A percentile compares a stretch with the other conserved stretches of the same genome.
These are phyloP conservation scores for Fusarium sp. DNA, from an alignment of 2,329 filamentous ascomycete genomes.

Conservation along the genomic window DNA sequence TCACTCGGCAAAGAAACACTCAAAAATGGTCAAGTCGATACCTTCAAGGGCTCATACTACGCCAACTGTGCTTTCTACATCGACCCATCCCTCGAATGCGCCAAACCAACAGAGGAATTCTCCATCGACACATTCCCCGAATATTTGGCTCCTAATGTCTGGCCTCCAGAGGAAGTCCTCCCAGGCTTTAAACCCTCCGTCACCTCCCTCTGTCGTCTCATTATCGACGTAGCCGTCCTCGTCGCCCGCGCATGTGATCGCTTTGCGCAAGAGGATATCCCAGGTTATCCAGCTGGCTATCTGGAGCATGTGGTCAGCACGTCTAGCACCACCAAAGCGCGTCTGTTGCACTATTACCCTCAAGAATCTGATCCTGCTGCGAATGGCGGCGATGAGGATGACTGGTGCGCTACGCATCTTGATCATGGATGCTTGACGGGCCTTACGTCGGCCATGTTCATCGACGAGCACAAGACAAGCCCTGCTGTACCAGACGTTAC, in stretches of 20 bases:
- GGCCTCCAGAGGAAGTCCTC: constrained; percentile 79
- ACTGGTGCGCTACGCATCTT: constrained; percentile 94
- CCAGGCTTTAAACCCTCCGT: constrained; percentile 83
- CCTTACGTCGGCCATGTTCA: constrained; percentile 95
- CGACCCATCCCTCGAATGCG: constrained; percentile 73
- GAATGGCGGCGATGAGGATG: constrained; percentile 74
- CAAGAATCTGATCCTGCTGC: constrained; percentile 60
- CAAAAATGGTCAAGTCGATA: constrained; percentile 83
- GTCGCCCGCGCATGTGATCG: constrained; percentile 92
- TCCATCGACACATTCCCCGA: constrained; percentile 80
- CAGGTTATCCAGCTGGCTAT: constrained; percentile 82
- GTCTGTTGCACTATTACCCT: constrained; percentile 94
- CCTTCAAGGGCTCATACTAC: constrained; percentile 87
- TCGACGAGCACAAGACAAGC: constrained; percentile 77
- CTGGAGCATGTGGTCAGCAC: constrained; percentile 89
- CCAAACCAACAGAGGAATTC: constrained; percentile 72
- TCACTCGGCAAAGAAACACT: constrained; percentile 87
- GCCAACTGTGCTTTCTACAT: constrained; percentile 87
- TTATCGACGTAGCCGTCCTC: constrained; percentile 90
- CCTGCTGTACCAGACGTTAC: constrained; percentile 53
- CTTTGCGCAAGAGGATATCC: constrained; percentile 85
- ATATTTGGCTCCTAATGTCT: constrained; percentile 91
- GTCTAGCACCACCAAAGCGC: constrained; percentile 90
- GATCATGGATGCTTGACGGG: constrained; percentile 96
- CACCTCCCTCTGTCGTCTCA: constrained; percentile 82